Evolutionary conservation across 1,284 basidiomycete genomes (phyloP).

Genomic region (Flammula alnicola): DNA sequence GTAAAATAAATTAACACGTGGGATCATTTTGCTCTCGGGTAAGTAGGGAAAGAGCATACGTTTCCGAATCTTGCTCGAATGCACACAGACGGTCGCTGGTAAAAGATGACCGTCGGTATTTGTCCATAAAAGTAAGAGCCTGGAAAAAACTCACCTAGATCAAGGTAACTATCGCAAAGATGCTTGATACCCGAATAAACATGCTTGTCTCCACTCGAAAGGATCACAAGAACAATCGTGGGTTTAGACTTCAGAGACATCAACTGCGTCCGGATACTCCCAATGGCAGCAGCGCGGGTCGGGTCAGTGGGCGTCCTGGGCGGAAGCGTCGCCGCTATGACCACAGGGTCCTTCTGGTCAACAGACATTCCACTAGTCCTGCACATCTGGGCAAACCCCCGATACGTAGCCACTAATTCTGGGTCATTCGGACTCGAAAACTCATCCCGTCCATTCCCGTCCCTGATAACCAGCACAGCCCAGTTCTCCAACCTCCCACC

Average conservation of each 20-base stretch:
- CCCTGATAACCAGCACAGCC: conserved; percentile 68
- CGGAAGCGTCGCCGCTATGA: conserved; percentile 48
- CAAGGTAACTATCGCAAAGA: conserved; percentile 67
- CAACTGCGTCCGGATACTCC: conserved; percentile 33
- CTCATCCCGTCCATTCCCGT: conserved; percentile 53
- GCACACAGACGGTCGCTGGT: conserved; percentile 68
- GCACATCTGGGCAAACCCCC: conserved; percentile 62
- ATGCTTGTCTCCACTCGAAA: conserved; percentile 69
- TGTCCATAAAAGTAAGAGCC: not conserved
- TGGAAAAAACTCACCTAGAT: conserved; percentile 44
- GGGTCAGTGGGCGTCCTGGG: conserved; percentile 50
- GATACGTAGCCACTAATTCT: conserved; percentile 46
- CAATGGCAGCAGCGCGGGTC: conserved; percentile 49
- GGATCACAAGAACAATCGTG: conserved; percentile 54
- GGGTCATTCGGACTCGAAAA: conserved; percentile 52
- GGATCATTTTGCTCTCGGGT: no score
- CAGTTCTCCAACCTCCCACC: conserved; percentile 59
- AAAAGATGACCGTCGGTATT: conserved; percentile 1
- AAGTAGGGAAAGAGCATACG: no score
- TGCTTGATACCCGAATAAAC: conserved; percentile 75
- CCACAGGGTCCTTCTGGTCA: conserved; percentile 33
- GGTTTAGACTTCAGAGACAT: conserved; percentile 33
- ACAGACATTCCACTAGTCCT: conserved; percentile 63
- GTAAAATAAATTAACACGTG: conserved; percentile 31
- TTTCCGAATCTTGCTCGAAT: conserved; percentile 60